A percentile compares a stretch with the other conserved stretches of the same genome.
phyloP scores from a whole-genome alignment of 2,329 filamentous ascomycete species.

The Dendryphion nanum region DNA sequence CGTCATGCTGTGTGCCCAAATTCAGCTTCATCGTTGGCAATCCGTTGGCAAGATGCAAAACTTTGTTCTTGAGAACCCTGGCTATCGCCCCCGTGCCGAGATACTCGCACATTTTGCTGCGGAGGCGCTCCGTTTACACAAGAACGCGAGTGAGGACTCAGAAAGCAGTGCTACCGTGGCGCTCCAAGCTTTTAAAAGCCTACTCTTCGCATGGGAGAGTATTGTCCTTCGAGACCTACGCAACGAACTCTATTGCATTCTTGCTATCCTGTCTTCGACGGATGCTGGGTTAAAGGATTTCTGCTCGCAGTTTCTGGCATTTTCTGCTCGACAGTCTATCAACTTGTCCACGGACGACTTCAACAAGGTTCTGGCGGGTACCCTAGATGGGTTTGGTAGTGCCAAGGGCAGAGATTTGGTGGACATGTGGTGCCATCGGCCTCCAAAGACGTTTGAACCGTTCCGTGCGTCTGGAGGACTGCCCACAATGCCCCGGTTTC shows the following conservation, averaged over 20 bases:
- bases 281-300: slow-evolving; percentile 24
- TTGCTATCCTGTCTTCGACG: slow-evolving; percentile 32
- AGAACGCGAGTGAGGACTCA: slow-evolving; percentile 8
- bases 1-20: slow-evolving; percentile 44
- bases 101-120: slow-evolving; percentile 32
- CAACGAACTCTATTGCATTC: slow-evolving; percentile 29
- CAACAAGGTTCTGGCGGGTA: slow-evolving; percentile 54
- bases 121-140: slow-evolving; percentile 25
- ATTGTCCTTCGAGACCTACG: slow-evolving; percentile 21
- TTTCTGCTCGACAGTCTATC: slow-evolving; percentile 23
- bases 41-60: slow-evolving; percentile 39
- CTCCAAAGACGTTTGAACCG: slow-evolving; percentile 17
- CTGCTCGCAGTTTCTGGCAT: slow-evolving; percentile 29
- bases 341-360: slow-evolving; percentile 43
- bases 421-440: slow-evolving; percentile 43
- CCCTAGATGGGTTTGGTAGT: slow-evolving; percentile 52
- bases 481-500: slow-evolving; percentile 28
- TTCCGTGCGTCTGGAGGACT: slow-evolving; percentile 33
- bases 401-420: slow-evolving; percentile 49
- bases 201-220: slow-evolving; percentile 33
- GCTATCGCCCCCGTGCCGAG: slow-evolving; percentile 23
- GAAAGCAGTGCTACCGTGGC: slow-evolving; percentile 10
- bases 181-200: slow-evolving; percentile 20
- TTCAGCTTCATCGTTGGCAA: slow-evolving; percentile 42
- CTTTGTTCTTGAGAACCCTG: slow-evolving; percentile 22